These are phyloP conservation scores for Ajuga reptans DNA, from an alignment of 305 asterid genomes.

Conservation along the genomic window DNA sequence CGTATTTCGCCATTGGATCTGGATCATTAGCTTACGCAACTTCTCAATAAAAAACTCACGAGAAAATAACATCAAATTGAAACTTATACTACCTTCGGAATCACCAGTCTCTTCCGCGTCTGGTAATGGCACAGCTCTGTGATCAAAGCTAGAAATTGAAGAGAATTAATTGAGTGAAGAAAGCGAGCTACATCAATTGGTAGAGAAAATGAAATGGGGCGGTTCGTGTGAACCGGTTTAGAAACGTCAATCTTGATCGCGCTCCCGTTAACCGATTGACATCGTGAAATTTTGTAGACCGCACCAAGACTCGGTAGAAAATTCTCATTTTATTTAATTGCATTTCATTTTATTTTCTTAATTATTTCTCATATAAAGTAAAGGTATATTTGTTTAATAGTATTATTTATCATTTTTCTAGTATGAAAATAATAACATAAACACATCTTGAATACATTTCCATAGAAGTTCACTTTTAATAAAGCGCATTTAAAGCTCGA, in stretches of 20 bases:
- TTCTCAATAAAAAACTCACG: conserved; percentile 17
- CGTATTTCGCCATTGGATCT: conserved; percentile 27
- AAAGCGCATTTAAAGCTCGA: too few relatives aligned
- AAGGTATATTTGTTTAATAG: too few relatives aligned
- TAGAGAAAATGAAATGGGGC: neutral
- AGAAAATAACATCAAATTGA: neutral
- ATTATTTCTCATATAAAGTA: too few relatives aligned
- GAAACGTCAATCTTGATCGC: neutral
- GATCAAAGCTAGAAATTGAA: conserved; percentile 16
- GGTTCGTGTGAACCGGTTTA: conserved; percentile 22
- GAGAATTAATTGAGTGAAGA: neutral
- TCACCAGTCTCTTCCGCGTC: conserved; percentile 20
- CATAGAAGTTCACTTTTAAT: too few relatives aligned
- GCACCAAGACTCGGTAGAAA: neutral
- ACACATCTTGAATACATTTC: too few relatives aligned
- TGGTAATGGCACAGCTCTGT: conserved; percentile 4
- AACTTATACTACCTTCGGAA: conserved; percentile 20
- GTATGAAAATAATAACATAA: too few relatives aligned
- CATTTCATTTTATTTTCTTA: too few relatives aligned
- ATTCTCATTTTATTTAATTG: neutral
- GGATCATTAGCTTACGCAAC: conserved; percentile 20
- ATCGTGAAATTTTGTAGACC: neutral
- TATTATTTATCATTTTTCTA: too few relatives aligned
- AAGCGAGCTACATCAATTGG: neutral
- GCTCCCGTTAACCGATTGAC: neutral